Base-by-base conservation (phyloP, 2,329 filamentous ascomycete species). In the Scytalidium sp. region DNA sequence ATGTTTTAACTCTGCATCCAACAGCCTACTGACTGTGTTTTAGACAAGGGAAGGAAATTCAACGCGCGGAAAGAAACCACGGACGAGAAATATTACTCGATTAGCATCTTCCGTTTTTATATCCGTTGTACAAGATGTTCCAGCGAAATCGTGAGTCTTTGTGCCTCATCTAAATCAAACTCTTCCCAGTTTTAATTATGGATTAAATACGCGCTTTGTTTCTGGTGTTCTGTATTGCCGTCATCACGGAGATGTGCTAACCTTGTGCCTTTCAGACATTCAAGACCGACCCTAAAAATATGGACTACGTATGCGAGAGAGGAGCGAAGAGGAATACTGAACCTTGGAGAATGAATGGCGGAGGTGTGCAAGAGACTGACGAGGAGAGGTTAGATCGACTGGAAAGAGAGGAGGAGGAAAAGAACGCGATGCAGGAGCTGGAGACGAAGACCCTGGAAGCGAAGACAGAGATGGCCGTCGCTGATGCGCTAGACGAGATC, bases 401-500 rank as follows among this genome's bases (percentile, higher is more conserved):
- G 4, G 91, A 97, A 71, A 70, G 76, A 39, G 89, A 95, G 64
- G 87, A 87, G 59, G 81, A 85, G 51, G 90, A 96, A 68, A 79
- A 84, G 56, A 92, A 97, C 67, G 90, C 90, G 19, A 99, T 99
- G 95, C 88, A 88, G 50, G 92, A 97, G 65, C 72, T 99, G 43
- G 94, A 99, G 72, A 86, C 88, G 55, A 97, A 97, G 74, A 96
- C 93, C 49, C 74, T 88, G 19, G 94, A 99, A 67, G 92, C 92
- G 1, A 92, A 94, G 74, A 80, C 87, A 39, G 94, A 99, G 70
- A 99, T 99, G 92, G 90, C 88, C 17, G 90, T 97, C 41, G 94
- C 94, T 2, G 94, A 99, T 73, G 93, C 92, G 7, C 73, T 99
- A 49, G 94, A 99, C 68, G 92, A 97, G 71, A 97, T 99, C 50